Evolutionary conservation across 352 stramenopile genomes (phyloP), one percentile per base, ranked within the genome.

Genomic region (Globisporangium iwayamae): DNA sequence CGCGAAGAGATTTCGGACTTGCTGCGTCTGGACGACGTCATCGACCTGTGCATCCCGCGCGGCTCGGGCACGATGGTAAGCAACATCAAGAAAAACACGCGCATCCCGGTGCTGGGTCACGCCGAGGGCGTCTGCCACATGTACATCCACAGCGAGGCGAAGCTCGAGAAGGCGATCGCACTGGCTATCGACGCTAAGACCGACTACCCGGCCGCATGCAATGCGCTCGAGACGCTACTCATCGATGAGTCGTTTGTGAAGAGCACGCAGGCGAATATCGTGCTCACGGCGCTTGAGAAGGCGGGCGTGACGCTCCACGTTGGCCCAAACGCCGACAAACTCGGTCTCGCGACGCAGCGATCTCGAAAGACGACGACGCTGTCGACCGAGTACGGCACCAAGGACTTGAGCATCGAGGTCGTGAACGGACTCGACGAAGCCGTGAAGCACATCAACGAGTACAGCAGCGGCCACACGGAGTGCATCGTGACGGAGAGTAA

Each of bases 81-180:
- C 34, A 93, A 96, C 76, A 98, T 99, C 75, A 98, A 99, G 81
- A 91, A 93, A 60, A 96, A 96, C 75, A 99, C 97, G 36, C 84
- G 91, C 32, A 99, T 99, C 60, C 97, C 97, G 2, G 97, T 99
- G 36, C 85, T 99, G 11, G 97, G 97, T 28, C 97, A 99, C 76
- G 96, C 96, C 3, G 97, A 99, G 65, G 97, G 97, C 51, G 94
- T 99, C 47, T 99, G 97, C 74, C 95, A 99, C 85, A 96, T 99
- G 68, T 99, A 98, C 79, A 86, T 99, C 61, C 93, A 99, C 75
- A 77, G 76, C 51, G 89, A 81, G 2, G 97, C 96, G 16, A 81
- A 96, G 60, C 60, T 96, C 16, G 78, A 79, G 18, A 96, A 94
- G 68, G 95, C 96, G 3, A 79, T 73, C 43, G 80, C 88, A 59